A percentile compares a stretch with the other conserved stretches of the same genome.
Evolutionary conservation across 2,329 filamentous ascomycete genomes (phyloP).

Genomic region (Acarospora socialis): DNA sequence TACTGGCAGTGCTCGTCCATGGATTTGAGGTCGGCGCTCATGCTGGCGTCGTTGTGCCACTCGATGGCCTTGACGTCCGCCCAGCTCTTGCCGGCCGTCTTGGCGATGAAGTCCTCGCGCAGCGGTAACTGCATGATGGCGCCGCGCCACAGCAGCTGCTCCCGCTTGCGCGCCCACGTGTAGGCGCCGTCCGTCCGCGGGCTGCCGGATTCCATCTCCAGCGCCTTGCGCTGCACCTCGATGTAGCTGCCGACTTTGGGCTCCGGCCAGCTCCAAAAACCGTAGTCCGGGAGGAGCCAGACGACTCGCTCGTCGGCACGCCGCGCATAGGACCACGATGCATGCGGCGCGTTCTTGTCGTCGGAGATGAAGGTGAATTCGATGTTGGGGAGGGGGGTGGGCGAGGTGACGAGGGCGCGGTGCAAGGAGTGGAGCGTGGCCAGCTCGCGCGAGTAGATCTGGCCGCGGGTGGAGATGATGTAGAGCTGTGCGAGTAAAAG

Average conservation of each 20-base stretch:
- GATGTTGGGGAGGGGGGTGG: slow-evolving; percentile 31
- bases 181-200: slow-evolving; percentile 6
- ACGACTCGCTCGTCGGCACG: slow-evolving; percentile 11
- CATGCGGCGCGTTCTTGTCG: slow-evolving; percentile 23
- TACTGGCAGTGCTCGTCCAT: slow-evolving; percentile 42
- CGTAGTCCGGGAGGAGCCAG: slow-evolving; percentile 42
- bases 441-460: slow-evolving; percentile 19
- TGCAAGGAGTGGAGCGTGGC: slow-evolving; percentile 35
- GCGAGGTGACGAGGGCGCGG: slow-evolving; percentile 30
- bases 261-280: slow-evolving; percentile 40
- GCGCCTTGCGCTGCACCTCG: slow-evolving; percentile 22
- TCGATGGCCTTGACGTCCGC: slow-evolving; percentile 30
- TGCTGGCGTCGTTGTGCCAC: slow-evolving; percentile 27
- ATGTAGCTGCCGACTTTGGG: slow-evolving; percentile 30
- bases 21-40: slow-evolving; percentile 29
- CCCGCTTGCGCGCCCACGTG: slow-evolving; percentile 23
- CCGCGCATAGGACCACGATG: slow-evolving; percentile 1
- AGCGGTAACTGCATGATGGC: slow-evolving; percentile 26
- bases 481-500: no score
- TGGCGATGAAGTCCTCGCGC: slow-evolving; percentile 26
- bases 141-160: slow-evolving; percentile 36
- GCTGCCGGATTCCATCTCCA: no score
- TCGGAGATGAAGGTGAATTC: slow-evolving; percentile 36
- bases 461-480: slow-evolving; percentile 21
- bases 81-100: slow-evolving; percentile 30